Evolutionary conservation across 169 alveolate genomes (phyloP).

Genomic region (Plasmodium adleri): DNA sequence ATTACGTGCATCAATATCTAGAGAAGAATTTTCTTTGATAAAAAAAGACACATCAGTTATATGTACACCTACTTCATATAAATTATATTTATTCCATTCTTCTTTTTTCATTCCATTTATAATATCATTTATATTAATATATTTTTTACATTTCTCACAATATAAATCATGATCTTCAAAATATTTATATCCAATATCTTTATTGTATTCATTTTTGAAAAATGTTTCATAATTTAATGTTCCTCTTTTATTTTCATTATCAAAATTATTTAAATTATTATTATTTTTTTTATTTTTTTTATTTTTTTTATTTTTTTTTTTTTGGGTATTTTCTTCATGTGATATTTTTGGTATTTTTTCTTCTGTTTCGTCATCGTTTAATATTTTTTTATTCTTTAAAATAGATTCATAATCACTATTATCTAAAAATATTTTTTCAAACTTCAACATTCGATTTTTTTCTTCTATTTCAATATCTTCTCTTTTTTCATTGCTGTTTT

Average conservation of each 20-base stretch:
- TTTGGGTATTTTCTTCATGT: neutral
- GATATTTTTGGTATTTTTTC: neutral
- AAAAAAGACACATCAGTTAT: conserved; percentile 97
- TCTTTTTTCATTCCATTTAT: conserved; percentile 19
- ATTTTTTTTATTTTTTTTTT: neutral
- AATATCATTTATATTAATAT: conserved; percentile 53
- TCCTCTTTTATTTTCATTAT: too few relatives aligned
- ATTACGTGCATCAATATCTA: conserved; percentile 95
- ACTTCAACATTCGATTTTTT: neutral
- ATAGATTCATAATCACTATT: conserved; percentile 11
- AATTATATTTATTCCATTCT: conserved; percentile 43
- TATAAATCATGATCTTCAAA: conserved; percentile 17
- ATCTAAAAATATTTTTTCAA: neutral
- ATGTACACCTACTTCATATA: conserved; percentile 95
- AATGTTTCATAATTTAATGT: neutral
- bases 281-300: neutral
- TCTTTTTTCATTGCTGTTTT: neutral
- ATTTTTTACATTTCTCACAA: conserved; percentile 54
- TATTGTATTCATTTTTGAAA: conserved; percentile 30
- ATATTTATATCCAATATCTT: conserved; percentile 38
- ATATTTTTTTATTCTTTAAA: neutral
- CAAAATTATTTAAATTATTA: too few relatives aligned
- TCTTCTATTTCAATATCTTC: neutral
- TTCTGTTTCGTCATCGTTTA: neutral
- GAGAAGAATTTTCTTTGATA: conserved; percentile 92